Percentiles rank a stretch among this genome's conserved stretches.
Conservation (phyloP, 2,329 filamentous ascomycete species). For the Clonostachys solani region DNA sequence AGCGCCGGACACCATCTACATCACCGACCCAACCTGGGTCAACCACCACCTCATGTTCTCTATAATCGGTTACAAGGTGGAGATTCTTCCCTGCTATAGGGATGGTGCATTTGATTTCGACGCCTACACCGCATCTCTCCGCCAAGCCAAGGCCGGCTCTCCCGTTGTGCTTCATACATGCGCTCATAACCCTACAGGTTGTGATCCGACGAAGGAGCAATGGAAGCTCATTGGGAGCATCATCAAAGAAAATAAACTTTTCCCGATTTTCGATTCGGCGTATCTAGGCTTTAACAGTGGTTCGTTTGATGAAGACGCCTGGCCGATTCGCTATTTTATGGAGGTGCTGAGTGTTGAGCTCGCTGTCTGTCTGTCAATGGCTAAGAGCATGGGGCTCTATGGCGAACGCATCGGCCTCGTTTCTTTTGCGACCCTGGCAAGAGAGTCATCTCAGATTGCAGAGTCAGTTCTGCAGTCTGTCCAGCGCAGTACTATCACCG, state of each 20-base stretch:
- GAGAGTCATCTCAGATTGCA: constrained; percentile 7
- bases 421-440: constrained; percentile 9
- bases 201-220: constrained; percentile 23
- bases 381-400: constrained; percentile 52
- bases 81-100: constrained; percentile 27
- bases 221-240: constrained; percentile 23
- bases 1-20: constrained; percentile 18
- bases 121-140: constrained; percentile 16
- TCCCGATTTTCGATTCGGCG: constrained; percentile 28
- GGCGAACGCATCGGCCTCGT: constrained; percentile 27
- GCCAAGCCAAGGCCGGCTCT: constrained; percentile 15
- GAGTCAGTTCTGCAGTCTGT: constrained; percentile 22
- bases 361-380: constrained; percentile 55
- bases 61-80: constrained; percentile 22
- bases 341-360: constrained; percentile 37
- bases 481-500: constrained; percentile 26
- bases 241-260: constrained; percentile 16
- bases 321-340: constrained; percentile 22
- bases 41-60: constrained; percentile 31
- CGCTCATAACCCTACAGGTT: constrained; percentile 31
- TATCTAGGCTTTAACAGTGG: constrained; percentile 32
- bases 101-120: constrained; percentile 23
- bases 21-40: constrained; percentile 34
- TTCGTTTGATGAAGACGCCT: constrained; percentile 22
- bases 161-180: constrained; percentile 27